Base-by-base conservation (phyloP, 805 yeast genomes). In the Lipomyces chichibuensis region DNA sequence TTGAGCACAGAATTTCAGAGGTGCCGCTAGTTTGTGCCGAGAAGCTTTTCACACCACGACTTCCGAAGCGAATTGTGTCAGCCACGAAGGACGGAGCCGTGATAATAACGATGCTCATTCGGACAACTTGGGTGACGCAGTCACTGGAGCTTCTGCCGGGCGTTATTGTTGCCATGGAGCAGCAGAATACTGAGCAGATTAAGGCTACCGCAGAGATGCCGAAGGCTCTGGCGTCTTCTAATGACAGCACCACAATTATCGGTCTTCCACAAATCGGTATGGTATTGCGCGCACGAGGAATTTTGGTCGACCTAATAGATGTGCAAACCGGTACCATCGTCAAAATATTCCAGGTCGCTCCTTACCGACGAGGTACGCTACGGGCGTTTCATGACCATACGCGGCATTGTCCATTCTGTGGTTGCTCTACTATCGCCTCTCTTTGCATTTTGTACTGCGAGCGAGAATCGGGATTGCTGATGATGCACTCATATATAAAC, bases 371-470 rank as follows among this genome's bases (percentile, higher is more conserved):
- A 1, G 84, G 84, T 1, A 75, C 89, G 0, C 83, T 92, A 69
- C 80, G 82, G 65, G 95, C 90, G 0, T 86, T 91, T 69, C 96
- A 92, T 75, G 88, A 90, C 55, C 92, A 88, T 71, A 96, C 96
- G 5, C 87, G 92, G 0, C 97, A 92, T 78, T 92, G 97, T 78
- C 84, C 89, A 57, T 92, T 92, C 77, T 92, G 97, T 80, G 97
- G 97, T 1, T 89, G 96, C 79, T 92, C 90, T 0, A 88, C 96
- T 0, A 84, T 92, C 53, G 83, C 86, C 27, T 84, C 93, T 2
- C 83, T 92, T 62, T 88, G 94, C 0, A 80, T 91, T 25, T 88
- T 88, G 0, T 92, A 92, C 76, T 87, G 88, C 27, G 89, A 88
- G 32, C 88, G 85, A 65, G 80, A 82, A 2, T 69, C 69, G 1